These are phyloP conservation scores for Lolium rigidum DNA, from an alignment of 176 grass and related monocot genomes.

Conservation along the genomic window DNA sequence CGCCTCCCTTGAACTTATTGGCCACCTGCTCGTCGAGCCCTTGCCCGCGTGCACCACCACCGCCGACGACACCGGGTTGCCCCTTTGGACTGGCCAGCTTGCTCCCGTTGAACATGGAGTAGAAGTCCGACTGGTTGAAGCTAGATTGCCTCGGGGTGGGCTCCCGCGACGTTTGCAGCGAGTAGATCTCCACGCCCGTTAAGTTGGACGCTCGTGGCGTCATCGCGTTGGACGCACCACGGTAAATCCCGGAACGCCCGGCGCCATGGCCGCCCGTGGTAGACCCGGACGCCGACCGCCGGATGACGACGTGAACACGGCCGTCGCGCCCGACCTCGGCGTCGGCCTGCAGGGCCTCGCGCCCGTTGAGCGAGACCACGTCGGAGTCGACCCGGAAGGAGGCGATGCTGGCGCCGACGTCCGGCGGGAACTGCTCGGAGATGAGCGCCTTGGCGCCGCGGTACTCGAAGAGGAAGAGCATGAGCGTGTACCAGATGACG, in stretches of 20 bases:
- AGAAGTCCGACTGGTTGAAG: conserved; percentile 99
- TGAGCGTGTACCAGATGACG: conserved; percentile 98
- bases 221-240: conserved; percentile 55
- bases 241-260: conserved; percentile 41
- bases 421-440: conserved; percentile 95
- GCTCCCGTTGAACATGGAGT: conserved; percentile 88
- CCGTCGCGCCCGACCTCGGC: conserved; percentile 91
- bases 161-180: conserved; percentile 88
- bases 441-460: conserved; percentile 94
- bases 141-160: conserved; percentile 90
- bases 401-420: conserved; percentile 82
- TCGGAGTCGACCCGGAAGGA: conserved; percentile 96
- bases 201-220: conserved; percentile 95
- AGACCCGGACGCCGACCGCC: conserved; percentile 52
- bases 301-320: conserved; percentile 64
- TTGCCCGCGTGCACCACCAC: conserved; percentile 25
- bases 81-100: conserved; percentile 68
- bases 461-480: conserved; percentile 99
- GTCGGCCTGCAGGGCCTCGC: conserved; percentile 89
- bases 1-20: conserved; percentile 53
- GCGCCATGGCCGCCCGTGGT: conserved; percentile 52
- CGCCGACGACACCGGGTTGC: conserved; percentile 28
- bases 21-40: conserved; percentile 67
- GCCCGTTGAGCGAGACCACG: conserved; percentile 85
- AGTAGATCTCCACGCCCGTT: conserved; percentile 98